phyloP scores from a whole-genome alignment of 2,329 filamentous ascomycete genomes.

The Aspergillus quadricinctus region DNA sequence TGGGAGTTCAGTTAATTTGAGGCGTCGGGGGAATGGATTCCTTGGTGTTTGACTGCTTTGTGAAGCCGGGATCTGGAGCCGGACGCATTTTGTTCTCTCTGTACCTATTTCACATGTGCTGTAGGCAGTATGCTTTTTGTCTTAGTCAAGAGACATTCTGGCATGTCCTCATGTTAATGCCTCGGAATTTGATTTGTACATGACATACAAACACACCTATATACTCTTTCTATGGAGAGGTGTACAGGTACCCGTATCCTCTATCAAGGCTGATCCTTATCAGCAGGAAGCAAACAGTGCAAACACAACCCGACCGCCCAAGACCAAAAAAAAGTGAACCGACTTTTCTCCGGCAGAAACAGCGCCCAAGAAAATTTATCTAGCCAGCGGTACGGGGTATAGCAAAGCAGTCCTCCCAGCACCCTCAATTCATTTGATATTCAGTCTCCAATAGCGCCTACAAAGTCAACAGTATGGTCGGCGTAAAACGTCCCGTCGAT shows the following conservation, averaged over 20 bases:
- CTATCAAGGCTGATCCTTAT: constrained; percentile 3
- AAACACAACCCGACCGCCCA: constrained; percentile 11
- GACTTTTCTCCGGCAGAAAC: constrained; percentile 6
- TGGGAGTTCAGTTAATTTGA: constrained; percentile 2
- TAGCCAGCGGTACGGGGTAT: constrained; percentile 4
- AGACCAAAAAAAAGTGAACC: constrained; percentile 22
- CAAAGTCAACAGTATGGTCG: constrained; percentile 30
- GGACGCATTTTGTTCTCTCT: neutral
- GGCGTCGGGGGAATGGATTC: neutral
- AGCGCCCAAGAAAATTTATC: constrained; percentile 7
- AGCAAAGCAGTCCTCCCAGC: neutral
- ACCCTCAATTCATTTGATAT: neutral
- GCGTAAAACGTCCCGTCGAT: constrained; percentile 39
- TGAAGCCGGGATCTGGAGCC: neutral
- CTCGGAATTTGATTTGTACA: neutral
- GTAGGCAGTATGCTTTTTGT: neutral
- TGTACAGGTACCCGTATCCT: no score
- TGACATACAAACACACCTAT: neutral
- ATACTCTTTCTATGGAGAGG: neutral
- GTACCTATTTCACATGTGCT: neutral
- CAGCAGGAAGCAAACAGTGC: constrained; percentile 11
- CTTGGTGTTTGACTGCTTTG: neutral
- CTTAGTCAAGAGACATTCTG: neutral
- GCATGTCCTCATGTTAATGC: neutral
- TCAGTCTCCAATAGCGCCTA: neutral